Percentiles rank a stretch among this genome's conserved stretches.
Evolutionary conservation across 2,329 filamentous ascomycete genomes (phyloP).

Genomic region (Trichophyton benhamiae): DNA sequence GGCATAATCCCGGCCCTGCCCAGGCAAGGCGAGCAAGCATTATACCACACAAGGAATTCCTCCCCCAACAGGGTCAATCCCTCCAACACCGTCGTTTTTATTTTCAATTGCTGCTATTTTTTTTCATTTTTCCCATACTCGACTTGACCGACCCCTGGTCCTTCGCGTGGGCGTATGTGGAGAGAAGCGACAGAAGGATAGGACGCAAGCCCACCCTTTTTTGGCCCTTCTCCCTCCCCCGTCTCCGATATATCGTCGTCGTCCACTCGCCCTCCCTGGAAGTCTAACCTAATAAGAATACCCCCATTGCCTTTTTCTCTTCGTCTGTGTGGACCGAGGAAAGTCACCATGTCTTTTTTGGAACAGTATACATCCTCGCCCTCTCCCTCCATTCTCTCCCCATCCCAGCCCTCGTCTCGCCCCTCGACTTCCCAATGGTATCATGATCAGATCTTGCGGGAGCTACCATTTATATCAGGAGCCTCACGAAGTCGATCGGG

Average conservation of each 20-base stretch:
- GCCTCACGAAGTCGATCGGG: conserved; percentile 9
- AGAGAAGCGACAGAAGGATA: conserved; percentile 2
- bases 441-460: conserved; percentile 11
- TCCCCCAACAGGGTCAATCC: neutral
- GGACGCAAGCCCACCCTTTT: neutral
- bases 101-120: neutral
- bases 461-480: conserved; percentile 12
- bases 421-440: conserved; percentile 9
- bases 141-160: conserved; percentile 2
- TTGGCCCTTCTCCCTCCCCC: neutral
- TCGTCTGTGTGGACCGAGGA: neutral
- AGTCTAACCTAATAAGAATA: conserved; percentile 5
- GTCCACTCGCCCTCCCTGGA: conserved; percentile 3
- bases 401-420: conserved; percentile 6
- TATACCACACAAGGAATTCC: neutral
- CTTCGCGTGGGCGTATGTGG: conserved; percentile 13
- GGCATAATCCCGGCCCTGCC: neutral
- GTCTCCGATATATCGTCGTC: neutral
- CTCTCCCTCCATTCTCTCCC: neutral
- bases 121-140: neutral
- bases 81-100: neutral
- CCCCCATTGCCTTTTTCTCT: neutral
- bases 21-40: neutral
- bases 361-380: conserved; percentile 4
- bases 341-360: conserved; percentile 8